These are phyloP conservation scores for Penicillium sp. DNA, from an alignment of 2,329 filamentous ascomycete genomes.

Conservation along the genomic window DNA sequence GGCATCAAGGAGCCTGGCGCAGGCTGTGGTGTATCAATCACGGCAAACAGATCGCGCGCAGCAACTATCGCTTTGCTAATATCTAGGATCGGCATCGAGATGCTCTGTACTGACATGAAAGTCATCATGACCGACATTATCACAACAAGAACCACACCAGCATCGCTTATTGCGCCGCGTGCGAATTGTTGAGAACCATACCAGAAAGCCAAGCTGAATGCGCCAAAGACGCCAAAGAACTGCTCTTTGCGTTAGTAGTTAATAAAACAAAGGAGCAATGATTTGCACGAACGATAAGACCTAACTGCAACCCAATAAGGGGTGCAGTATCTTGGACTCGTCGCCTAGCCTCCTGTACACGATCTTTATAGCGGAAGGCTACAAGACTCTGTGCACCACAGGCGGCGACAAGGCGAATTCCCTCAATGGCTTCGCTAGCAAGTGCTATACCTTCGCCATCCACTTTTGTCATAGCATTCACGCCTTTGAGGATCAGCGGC, in stretches of 20 bases:
- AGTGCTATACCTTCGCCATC: conserved; percentile 36
- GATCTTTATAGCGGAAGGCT: conserved; percentile 31
- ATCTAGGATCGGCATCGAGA: conserved; percentile 31
- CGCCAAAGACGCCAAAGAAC: background rate
- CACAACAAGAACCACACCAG: conserved; percentile 1
- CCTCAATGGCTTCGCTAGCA: conserved; percentile 40
- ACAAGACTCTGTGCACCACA: conserved; percentile 40
- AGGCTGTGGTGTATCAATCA: conserved; percentile 26
- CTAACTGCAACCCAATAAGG: conserved; percentile 29
- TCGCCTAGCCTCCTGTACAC: conserved; percentile 35
- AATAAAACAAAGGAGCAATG: conserved; percentile 36
- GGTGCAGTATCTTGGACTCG: conserved; percentile 27
- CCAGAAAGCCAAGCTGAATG: background rate
- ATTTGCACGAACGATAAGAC: conserved; percentile 36
- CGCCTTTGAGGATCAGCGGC: conserved; percentile 30
- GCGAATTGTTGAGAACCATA: background rate
- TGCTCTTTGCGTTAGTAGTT: conserved; percentile 31
- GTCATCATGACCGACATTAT: conserved; percentile 11
- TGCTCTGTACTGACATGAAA: conserved; percentile 22
- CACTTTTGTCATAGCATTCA: conserved; percentile 34
- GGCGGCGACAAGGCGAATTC: conserved; percentile 44
- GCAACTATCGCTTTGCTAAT: conserved; percentile 33
- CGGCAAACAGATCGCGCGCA: conserved; percentile 28
- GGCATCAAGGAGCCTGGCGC: conserved; percentile 42
- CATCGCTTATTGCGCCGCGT: conserved; percentile 5